phyloP scores from a whole-genome alignment of 2,329 filamentous ascomycete species.

The Raffaelea arxii region DNA sequence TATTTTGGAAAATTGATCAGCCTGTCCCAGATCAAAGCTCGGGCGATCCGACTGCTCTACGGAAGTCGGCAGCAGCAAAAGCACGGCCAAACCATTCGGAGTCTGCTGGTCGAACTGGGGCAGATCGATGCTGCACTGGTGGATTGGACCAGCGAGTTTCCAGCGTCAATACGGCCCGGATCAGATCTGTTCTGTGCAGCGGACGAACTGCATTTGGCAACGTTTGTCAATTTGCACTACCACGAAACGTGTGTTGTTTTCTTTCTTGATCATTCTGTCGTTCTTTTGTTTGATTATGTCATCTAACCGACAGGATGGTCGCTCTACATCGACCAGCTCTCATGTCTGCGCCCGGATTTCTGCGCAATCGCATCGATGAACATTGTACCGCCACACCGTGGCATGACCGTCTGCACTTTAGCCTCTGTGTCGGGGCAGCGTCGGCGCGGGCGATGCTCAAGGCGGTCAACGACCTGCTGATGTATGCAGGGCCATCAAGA shows the following conservation, averaged over 20 bases:
- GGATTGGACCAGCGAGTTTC: conserved; percentile 7
- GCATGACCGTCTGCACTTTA: conserved; percentile 6
- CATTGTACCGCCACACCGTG: conserved; percentile 6
- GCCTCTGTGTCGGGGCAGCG: conserved; percentile 8
- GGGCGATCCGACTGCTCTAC: conserved; percentile 4
- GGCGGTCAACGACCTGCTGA: conserved; percentile 3
- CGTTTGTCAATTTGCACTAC: conserved; percentile 5
- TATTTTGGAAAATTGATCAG: conserved; percentile 4
- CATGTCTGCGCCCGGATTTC: conserved; percentile 3
- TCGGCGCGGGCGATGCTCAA: conserved; percentile 4
- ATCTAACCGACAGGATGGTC: neutral
- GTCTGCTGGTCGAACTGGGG: conserved; percentile 6
- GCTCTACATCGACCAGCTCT: conserved; percentile 7
- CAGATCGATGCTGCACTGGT: conserved; percentile 6
- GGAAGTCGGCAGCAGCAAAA: neutral
- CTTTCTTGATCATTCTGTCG: too few species aligned
- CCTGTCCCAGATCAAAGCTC: conserved; percentile 3
- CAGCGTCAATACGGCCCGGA: conserved; percentile 4
- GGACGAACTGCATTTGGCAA: conserved; percentile 5
- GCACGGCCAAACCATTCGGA: conserved; percentile 1
- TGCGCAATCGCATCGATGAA: conserved; percentile 6
- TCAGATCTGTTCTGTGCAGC: conserved; percentile 5
- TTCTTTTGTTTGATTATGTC: neutral
- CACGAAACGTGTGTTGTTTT: conserved; percentile 6
- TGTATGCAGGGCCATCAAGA: conserved; percentile 3